Evolutionary conservation across 2,329 filamentous ascomycete species (phyloP).

Genomic region (Calonectria pseudoturangicola): DNA sequence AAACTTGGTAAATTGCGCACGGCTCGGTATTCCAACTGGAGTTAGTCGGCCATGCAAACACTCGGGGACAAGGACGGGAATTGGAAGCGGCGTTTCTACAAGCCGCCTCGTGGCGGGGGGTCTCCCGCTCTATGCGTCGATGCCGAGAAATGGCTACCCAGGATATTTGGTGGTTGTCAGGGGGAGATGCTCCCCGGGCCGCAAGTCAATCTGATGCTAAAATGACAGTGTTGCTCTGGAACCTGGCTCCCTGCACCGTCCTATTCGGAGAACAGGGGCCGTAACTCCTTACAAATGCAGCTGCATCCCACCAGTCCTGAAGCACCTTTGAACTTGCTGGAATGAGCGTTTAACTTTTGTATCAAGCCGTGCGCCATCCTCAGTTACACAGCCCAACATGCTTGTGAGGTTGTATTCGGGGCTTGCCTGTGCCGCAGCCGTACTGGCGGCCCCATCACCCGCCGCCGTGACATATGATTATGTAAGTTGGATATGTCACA

Average conservation of each 20-base stretch:
- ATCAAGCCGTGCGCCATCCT: constrained; percentile 5
- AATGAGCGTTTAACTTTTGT: constrained; percentile 30
- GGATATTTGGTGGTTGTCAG: background rate
- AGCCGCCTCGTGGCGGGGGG: background rate
- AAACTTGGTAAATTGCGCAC: constrained; percentile 19
- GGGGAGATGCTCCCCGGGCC: background rate
- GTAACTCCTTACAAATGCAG: constrained; percentile 8
- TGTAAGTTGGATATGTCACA: constrained; percentile 41
- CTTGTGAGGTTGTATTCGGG: constrained; percentile 44
- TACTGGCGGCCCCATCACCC: constrained; percentile 43
- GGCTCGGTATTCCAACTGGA: background rate
- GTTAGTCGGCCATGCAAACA: background rate
- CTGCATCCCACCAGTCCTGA: background rate
- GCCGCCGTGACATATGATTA: constrained; percentile 43
- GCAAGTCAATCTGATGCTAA: constrained; percentile 14
- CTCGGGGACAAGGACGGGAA: background rate
- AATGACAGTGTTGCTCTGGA: constrained; percentile 8
- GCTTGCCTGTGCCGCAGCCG: constrained; percentile 43
- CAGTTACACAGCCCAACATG: constrained; percentile 35
- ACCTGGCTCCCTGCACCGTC: background rate
- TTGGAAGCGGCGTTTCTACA: background rate
- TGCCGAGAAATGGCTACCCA: background rate
- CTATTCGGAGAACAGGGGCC: background rate
- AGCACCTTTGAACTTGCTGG: constrained; percentile 3
- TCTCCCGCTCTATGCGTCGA: background rate